Percentiles rank a stretch among this genome's conserved stretches.
phyloP scores from a whole-genome alignment of 2,329 filamentous ascomycete species.

The Aureobasidium sp. region DNA sequence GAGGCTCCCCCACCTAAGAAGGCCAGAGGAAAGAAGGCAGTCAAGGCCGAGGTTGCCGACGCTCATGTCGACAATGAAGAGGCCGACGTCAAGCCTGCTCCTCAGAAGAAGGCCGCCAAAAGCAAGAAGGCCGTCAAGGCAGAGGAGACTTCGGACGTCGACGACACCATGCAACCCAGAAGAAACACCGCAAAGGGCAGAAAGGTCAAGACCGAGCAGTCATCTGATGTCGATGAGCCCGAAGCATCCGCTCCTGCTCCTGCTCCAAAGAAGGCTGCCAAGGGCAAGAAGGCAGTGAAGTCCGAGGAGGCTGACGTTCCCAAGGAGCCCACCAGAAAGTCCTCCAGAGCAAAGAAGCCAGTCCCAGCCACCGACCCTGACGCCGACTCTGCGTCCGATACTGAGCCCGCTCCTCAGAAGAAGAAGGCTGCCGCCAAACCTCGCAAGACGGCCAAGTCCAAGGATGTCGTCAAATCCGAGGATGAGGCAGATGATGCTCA shows the following conservation, averaged over 20 bases:
- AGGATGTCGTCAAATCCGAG: slow-evolving; percentile 3
- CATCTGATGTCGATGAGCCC: slow-evolving; percentile 7
- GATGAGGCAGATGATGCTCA: not conserved
- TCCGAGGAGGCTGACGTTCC: not conserved
- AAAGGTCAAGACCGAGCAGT: not conserved
- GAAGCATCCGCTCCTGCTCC: not conserved
- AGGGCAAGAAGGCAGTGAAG: slow-evolving; percentile 10
- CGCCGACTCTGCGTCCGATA: not conserved
- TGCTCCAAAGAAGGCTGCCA: slow-evolving; percentile 6
- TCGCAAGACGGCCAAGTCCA: slow-evolving; percentile 11
- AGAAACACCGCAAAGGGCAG: slow-evolving; percentile 19
- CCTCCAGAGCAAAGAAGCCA: slow-evolving; percentile 7
- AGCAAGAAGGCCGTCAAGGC: slow-evolving; percentile 6
- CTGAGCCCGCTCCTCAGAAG: slow-evolving; percentile 3
- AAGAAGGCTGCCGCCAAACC: slow-evolving; percentile 15
- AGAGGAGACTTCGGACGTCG: slow-evolving; percentile 5
- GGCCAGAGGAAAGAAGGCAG: slow-evolving; percentile 20
- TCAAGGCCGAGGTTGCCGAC: slow-evolving; percentile 24
- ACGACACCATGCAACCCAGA: slow-evolving; percentile 17
- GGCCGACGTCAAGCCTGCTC: slow-evolving; percentile 15
- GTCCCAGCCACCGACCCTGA: not conserved
- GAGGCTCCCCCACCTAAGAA: slow-evolving; percentile 26
- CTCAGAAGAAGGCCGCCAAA: slow-evolving; percentile 20
- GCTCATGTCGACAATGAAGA: slow-evolving; percentile 19
- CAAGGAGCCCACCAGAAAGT: slow-evolving; percentile 5